Evolutionary conservation across 2,329 filamentous ascomycete species (phyloP).

Genomic region (Phialocephala sp.): DNA sequence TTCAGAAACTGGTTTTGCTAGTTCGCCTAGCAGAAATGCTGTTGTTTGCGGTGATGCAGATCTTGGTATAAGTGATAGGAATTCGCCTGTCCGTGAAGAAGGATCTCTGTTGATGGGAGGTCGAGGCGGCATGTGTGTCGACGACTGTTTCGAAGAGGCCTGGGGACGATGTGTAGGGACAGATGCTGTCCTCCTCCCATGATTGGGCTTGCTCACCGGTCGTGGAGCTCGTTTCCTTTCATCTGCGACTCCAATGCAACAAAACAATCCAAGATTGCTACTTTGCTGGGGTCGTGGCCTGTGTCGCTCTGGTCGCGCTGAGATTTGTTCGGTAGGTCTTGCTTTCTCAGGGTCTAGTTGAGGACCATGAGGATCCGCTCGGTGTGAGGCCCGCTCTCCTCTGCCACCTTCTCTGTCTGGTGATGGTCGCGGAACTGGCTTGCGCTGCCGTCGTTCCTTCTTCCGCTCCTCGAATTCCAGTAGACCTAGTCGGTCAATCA

Average conservation of each 20-base stretch:
- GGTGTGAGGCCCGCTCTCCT: not conserved
- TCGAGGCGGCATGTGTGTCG: conserved; percentile 30
- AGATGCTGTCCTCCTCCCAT: conserved; percentile 23
- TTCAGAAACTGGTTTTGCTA: conserved; percentile 75
- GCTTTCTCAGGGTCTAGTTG: conserved; percentile 34
- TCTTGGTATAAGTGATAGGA: conserved; percentile 73
- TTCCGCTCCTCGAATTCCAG: conserved; percentile 61
- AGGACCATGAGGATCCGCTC: conserved; percentile 7
- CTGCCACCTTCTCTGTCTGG: conserved; percentile 11
- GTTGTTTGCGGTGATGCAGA: conserved; percentile 70
- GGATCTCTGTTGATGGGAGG: conserved; percentile 39
- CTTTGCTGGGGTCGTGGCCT: conserved; percentile 30
- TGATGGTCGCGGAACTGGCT: conserved; percentile 36
- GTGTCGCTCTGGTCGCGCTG: conserved; percentile 18
- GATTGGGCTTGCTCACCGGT: conserved; percentile 30
- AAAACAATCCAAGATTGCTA: conserved; percentile 36
- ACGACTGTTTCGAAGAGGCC: conserved; percentile 18
- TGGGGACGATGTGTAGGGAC: conserved; percentile 23
- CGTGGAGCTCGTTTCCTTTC: conserved; percentile 33
- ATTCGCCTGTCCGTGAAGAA: conserved; percentile 47
- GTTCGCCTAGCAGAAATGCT: conserved; percentile 74
- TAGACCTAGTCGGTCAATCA: conserved; percentile 79
- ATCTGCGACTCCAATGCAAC: conserved; percentile 41
- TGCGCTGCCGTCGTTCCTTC: conserved; percentile 35
- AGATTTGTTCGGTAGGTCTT: conserved; percentile 1